Conservation (phyloP, 805 yeast species). For the Sugiyamaella mastotermitis region DNA sequence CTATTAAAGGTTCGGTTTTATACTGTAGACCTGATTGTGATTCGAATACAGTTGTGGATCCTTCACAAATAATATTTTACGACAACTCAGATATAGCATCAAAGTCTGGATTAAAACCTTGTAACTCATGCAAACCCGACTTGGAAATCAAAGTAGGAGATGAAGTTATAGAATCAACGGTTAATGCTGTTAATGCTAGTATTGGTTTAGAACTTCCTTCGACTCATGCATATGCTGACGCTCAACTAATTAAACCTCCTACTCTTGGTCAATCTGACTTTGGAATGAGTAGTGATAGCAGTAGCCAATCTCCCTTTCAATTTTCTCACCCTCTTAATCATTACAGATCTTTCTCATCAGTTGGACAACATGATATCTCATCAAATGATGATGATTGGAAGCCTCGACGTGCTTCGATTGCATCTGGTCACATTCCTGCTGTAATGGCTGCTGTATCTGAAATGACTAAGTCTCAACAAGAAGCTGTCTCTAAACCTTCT, state of each 20-base stretch:
- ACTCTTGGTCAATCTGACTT: slow-evolving; percentile 22
- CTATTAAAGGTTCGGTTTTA: slow-evolving; percentile 28
- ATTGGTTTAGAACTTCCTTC: slow-evolving; percentile 50
- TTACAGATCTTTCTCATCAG: slow-evolving; percentile 6
- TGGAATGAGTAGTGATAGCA: neutral
- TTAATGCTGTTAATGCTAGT: slow-evolving; percentile 46
- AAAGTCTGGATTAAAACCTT: slow-evolving; percentile 42
- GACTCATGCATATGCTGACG: slow-evolving; percentile 1
- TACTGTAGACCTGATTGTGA: slow-evolving; percentile 65
- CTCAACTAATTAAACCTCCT: slow-evolving; percentile 31
- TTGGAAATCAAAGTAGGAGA: slow-evolving; percentile 17
- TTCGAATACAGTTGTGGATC: slow-evolving; percentile 29
- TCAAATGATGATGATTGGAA: slow-evolving; percentile 11
- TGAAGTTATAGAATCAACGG: slow-evolving; percentile 40
- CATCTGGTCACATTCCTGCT: slow-evolving; percentile 22
- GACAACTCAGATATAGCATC: slow-evolving; percentile 39
- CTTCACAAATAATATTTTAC: slow-evolving; percentile 39
- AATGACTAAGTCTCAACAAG: slow-evolving; percentile 5
- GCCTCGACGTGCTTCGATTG: slow-evolving; percentile 22
- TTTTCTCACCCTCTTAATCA: slow-evolving; percentile 7
- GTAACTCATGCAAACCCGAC: slow-evolving; percentile 52
- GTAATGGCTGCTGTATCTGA: slow-evolving; percentile 17
- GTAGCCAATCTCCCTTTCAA: neutral
- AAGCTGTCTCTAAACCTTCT: slow-evolving; percentile 5
- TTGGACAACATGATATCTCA: slow-evolving; percentile 1